Conservation (phyloP, 2,329 filamentous ascomycete genomes). For the Cladosporium sp. region DNA sequence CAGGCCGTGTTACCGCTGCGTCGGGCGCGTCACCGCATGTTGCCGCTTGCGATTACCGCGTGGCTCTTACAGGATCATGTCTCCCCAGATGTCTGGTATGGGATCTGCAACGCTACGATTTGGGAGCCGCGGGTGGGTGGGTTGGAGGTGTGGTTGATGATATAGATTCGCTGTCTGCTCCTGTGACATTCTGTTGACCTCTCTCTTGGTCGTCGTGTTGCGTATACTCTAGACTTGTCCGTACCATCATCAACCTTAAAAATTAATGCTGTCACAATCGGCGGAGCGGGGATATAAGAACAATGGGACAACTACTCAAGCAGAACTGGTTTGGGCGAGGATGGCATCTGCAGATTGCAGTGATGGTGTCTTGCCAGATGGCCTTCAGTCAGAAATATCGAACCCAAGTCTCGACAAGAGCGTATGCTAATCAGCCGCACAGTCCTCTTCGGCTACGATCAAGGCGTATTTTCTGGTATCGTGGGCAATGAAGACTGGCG, state of each 20-base stretch:
- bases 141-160: not conserved
- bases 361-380: constrained; percentile 29
- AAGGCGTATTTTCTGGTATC: constrained; percentile 35
- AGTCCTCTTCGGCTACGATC: constrained; percentile 31
- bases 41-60: no score
- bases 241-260: not conserved
- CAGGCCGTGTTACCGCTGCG: not conserved
- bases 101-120: not conserved
- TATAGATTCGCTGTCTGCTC: not conserved
- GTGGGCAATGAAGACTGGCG: constrained; percentile 39
- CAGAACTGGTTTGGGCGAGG: constrained; percentile 25
- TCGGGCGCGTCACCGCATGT: no score
- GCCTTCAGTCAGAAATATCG: constrained; percentile 19
- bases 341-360: constrained; percentile 25
- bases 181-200: not conserved
- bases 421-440: not conserved
- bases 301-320: constrained; percentile 5
- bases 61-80: no score
- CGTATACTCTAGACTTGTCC: no score
- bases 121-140: not conserved
- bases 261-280: not conserved
- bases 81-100: not conserved
- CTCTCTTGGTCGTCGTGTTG: not conserved
- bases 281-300: no score
- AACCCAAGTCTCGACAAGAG: not conserved